These are phyloP conservation scores for Dovyalis caffra DNA, from an alignment of 345 rosid genomes.

Conservation along the genomic window DNA sequence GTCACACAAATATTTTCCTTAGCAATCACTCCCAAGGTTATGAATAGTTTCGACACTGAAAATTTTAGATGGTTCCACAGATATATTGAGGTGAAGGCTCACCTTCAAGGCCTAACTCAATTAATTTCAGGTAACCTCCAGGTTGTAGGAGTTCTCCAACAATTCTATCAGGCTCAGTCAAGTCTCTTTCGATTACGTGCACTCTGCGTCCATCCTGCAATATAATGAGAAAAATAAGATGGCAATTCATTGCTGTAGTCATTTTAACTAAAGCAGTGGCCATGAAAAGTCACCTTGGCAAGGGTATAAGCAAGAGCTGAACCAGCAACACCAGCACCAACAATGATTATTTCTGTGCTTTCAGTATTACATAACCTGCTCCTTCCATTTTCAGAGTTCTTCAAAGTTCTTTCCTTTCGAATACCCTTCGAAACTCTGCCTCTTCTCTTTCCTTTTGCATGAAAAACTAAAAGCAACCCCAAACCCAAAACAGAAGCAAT, in stretches of 20 bases:
- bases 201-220: slow-evolving; percentile 14
- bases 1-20: not conserved
- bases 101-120: slow-evolving; percentile 6
- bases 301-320: slow-evolving; percentile 5
- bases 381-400: no score
- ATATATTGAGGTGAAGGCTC: not conserved
- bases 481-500: no score
- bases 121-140: slow-evolving; percentile 6
- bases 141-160: slow-evolving; percentile 16
- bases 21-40: not conserved
- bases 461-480: no score
- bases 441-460: no score
- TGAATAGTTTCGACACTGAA: not conserved
- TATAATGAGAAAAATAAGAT: not conserved
- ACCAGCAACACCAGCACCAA: slow-evolving; percentile 5
- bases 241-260: not conserved
- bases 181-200: slow-evolving; percentile 13
- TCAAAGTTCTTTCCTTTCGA: no score
- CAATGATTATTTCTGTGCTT: not conserved
- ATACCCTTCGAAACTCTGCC: no score
- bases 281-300: not conserved
- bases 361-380: no score
- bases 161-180: slow-evolving; percentile 9
- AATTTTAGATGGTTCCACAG: not conserved
- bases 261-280: not conserved